Conservation (phyloP, 2,329 filamentous ascomycete species). For the Claviceps humidiphila region DNA sequence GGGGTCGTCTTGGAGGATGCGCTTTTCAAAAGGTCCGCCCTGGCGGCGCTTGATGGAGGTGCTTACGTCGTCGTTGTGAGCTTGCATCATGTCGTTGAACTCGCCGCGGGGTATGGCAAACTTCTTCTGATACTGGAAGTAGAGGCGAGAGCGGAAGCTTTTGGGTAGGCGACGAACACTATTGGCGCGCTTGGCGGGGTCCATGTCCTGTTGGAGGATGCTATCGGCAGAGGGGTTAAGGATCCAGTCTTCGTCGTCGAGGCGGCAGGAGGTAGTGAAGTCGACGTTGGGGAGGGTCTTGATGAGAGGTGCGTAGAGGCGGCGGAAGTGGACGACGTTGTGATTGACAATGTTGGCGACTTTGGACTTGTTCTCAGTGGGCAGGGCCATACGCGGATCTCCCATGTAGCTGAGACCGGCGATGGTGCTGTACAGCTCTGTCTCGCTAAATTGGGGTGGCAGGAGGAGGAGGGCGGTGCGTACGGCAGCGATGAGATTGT, state of each 20-base stretch:
- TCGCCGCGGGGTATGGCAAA: constrained; percentile 73
- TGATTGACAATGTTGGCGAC: constrained; percentile 87
- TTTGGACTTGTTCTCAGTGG: constrained; percentile 83
- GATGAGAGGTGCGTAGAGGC: constrained; percentile 80
- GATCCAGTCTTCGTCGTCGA: constrained; percentile 27
- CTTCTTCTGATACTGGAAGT: constrained; percentile 89
- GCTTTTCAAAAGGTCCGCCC: constrained; percentile 73
- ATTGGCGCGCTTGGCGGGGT: constrained; percentile 77
- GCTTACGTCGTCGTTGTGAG: constrained; percentile 53
- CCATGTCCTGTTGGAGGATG: constrained; percentile 76
- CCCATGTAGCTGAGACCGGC: constrained; percentile 88
- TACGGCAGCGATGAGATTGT: constrained; percentile 84
- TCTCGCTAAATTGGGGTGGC: constrained; percentile 72
- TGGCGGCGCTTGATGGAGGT: constrained; percentile 57
- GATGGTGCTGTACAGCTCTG: constrained; percentile 79
- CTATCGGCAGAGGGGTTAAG: constrained; percentile 43
- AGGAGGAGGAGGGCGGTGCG: constrained; percentile 81
- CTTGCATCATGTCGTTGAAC: constrained; percentile 73
- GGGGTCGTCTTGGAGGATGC: constrained; percentile 60
- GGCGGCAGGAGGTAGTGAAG: constrained; percentile 46
- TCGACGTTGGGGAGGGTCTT: constrained; percentile 78
- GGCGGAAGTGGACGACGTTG: constrained; percentile 83
- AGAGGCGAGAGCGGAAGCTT: constrained; percentile 75
- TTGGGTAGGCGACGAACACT: constrained; percentile 89
- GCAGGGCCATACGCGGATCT: constrained; percentile 87